These are phyloP conservation scores for Thraustotheca clavata DNA, from an alignment of 352 stramenopile genomes.

Conservation along the genomic window DNA sequence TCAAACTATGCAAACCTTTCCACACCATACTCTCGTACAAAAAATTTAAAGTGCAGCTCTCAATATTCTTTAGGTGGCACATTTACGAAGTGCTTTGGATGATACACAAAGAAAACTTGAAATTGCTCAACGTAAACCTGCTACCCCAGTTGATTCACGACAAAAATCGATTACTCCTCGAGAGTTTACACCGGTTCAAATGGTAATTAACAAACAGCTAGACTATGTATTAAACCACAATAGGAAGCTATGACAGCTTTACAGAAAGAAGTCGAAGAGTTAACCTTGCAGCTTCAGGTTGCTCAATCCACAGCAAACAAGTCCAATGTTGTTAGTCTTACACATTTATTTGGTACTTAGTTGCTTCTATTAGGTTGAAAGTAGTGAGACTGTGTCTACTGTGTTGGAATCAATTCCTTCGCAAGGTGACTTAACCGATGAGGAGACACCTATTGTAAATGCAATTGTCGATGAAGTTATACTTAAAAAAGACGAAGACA, in stretches of 20 bases:
- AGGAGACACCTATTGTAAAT: too few species aligned
- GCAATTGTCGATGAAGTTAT: too few species aligned
- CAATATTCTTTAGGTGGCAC: background rate
- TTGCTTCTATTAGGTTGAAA: background rate
- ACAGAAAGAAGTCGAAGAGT: slow-evolving; percentile 56
- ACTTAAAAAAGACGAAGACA: too few species aligned
- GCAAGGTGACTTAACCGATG: too few species aligned
- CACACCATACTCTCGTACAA: slow-evolving; percentile 13
- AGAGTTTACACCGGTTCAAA: background rate
- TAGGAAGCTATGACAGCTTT: slow-evolving; percentile 36
- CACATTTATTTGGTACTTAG: background rate
- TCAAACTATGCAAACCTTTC: slow-evolving; percentile 14
- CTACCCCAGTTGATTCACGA: background rate
- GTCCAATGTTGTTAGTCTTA: background rate
- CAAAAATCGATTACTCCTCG: slow-evolving; percentile 37
- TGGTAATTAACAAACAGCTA: background rate
- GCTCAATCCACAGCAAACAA: background rate
- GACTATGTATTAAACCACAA: background rate
- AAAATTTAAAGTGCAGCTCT: too few species aligned
- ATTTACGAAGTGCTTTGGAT: slow-evolving; percentile 8
- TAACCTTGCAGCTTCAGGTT: slow-evolving; percentile 34
- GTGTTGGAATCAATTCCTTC: background rate
- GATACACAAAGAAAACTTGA: slow-evolving; percentile 28
- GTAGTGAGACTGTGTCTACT: background rate
- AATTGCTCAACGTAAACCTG: slow-evolving; percentile 6